Evolutionary conservation across 1,139 yeast genomes (phyloP).

Genomic region (Kodamaea sp.): DNA sequence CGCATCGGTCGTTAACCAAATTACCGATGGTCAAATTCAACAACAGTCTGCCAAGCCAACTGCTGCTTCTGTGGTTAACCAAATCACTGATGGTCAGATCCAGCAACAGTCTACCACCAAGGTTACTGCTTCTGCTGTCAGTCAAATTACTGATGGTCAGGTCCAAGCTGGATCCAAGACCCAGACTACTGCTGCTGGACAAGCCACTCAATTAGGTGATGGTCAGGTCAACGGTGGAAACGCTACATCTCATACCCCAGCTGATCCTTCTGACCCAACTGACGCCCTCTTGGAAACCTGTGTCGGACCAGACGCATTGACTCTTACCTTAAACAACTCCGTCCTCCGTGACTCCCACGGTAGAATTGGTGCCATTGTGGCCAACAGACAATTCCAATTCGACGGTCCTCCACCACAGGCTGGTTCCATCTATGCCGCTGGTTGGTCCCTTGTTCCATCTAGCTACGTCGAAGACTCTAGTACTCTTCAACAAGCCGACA

Average conservation of each 20-base stretch:
- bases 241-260: not conserved
- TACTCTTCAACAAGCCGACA: constrained; percentile 13
- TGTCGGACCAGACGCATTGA: constrained; percentile 29
- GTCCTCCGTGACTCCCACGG: constrained; percentile 35
- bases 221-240: constrained; percentile 23
- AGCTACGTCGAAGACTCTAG: constrained; percentile 16
- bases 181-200: constrained; percentile 24
- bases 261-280: constrained; percentile 1
- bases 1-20: constrained; percentile 26
- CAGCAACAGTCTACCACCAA: constrained; percentile 33
- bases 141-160: constrained; percentile 49
- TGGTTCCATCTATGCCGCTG: constrained; percentile 40
- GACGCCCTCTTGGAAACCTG: constrained; percentile 22
- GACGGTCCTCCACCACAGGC: constrained; percentile 49
- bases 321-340: constrained; percentile 30
- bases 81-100: constrained; percentile 34
- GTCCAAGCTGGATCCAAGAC: constrained; percentile 31
- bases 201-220: constrained; percentile 38
- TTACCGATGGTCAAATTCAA: constrained; percentile 44
- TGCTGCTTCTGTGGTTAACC: constrained; percentile 35
- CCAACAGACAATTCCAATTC: constrained; percentile 48
- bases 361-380: constrained; percentile 45
- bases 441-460: constrained; percentile 37
- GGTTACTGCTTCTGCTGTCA: constrained; percentile 20
- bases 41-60: constrained; percentile 26